phyloP scores from a whole-genome alignment of 331 rosid species.

The Cydonia oblonga region DNA sequence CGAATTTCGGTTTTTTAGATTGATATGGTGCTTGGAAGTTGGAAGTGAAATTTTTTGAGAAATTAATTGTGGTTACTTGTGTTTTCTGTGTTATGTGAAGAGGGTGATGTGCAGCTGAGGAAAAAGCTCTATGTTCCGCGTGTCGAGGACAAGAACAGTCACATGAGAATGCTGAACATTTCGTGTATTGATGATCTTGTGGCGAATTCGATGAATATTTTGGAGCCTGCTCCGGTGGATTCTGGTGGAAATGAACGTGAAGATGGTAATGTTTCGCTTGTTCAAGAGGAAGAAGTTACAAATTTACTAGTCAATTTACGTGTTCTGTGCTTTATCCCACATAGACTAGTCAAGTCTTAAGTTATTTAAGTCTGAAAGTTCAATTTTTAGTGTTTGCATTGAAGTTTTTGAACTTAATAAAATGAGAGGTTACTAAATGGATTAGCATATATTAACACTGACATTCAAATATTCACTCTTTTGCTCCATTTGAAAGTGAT shows the following conservation, averaged over 20 bases:
- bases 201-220: conserved; percentile 81
- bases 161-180: conserved; percentile 64
- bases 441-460: background rate
- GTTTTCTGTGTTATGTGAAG: conserved; percentile 13
- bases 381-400: background rate
- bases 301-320: background rate
- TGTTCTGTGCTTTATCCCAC: background rate
- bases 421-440: background rate
- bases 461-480: background rate
- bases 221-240: conserved; percentile 74
- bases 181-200: conserved; percentile 63
- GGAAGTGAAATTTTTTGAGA: background rate
- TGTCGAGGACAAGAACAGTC: conserved; percentile 43
- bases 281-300: background rate
- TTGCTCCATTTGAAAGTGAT: background rate
- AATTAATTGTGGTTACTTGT: background rate
- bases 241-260: conserved; percentile 68
- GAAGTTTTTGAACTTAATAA: background rate
- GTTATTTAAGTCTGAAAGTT: background rate
- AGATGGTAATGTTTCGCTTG: conserved; percentile 50
- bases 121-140: conserved; percentile 57
- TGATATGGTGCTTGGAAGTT: background rate
- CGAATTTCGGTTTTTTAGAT: background rate
- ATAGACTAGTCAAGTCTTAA: background rate
- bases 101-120: conserved; percentile 27